Evolutionary conservation across 2,329 filamentous ascomycete genomes (phyloP).

Genomic region (Aspergillus bombycis): DNA sequence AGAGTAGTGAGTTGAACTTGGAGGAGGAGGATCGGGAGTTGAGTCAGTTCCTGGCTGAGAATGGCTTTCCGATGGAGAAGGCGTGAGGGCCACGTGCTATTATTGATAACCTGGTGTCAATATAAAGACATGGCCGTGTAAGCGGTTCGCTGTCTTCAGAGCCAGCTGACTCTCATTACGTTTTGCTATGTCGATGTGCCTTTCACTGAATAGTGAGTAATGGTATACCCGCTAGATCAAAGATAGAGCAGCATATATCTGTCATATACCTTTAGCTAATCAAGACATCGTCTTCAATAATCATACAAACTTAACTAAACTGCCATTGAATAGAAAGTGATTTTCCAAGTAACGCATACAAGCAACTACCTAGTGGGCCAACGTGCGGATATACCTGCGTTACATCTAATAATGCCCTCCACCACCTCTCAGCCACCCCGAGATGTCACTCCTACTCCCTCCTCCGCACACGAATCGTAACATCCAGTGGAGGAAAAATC

Average conservation of each 20-base stretch:
- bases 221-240: not conserved
- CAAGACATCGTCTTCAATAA: not conserved
- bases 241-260: not conserved
- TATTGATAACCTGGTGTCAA: not conserved
- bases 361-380: not conserved
- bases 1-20: constrained; percentile 33
- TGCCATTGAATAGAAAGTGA: accelerated
- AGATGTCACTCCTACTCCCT: not conserved
- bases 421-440: too few species aligned
- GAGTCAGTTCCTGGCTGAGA: constrained; percentile 25
- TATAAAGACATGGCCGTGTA: too few species aligned
- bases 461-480: not conserved
- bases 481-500: not conserved
- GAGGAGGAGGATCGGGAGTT: constrained; percentile 31
- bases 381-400: not conserved
- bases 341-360: not conserved
- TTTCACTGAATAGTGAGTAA: too few species aligned
- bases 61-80: constrained; percentile 22
- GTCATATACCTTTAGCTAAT: not conserved
- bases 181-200: too few species aligned
- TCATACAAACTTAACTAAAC: not conserved
- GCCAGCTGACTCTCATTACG: too few species aligned
- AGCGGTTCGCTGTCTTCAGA: too few species aligned
- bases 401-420: not conserved
- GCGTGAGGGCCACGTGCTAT: too few species aligned